phyloP scores from a whole-genome alignment of 805 yeast genomes.

The Saturnispora bothae region DNA sequence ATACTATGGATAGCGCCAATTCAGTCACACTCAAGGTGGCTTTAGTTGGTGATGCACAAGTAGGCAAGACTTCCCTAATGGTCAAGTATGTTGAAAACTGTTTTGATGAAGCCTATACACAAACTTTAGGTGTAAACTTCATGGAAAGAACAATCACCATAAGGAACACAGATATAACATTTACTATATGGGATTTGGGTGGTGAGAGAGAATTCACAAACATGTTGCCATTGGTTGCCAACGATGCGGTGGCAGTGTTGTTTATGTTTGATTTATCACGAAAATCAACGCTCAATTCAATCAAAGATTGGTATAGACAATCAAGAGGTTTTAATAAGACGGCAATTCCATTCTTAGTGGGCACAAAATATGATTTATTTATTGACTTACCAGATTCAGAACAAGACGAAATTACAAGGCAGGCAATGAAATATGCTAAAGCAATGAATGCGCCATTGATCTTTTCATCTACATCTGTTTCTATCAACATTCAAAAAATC shows the following conservation, averaged over 20 bases:
- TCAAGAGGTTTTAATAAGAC: constrained; percentile 82
- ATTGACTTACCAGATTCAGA: constrained; percentile 69
- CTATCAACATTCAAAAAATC: constrained; percentile 87
- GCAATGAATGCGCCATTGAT: constrained; percentile 81
- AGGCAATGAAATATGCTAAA: constrained; percentile 73
- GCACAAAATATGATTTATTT: constrained; percentile 87
- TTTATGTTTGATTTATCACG: constrained; percentile 87
- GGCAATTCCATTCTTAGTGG: constrained; percentile 84
- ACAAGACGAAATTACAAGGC: constrained; percentile 73
- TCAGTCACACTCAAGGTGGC: constrained; percentile 75
- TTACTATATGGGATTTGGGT: constrained; percentile 92
- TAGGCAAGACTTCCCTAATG: constrained; percentile 94
- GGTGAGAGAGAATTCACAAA: constrained; percentile 92
- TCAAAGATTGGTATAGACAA: constrained; percentile 91
- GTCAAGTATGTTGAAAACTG: constrained; percentile 94
- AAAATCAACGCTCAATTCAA: constrained; percentile 73
- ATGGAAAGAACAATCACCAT: constrained; percentile 84
- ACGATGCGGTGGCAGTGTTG: constrained; percentile 84
- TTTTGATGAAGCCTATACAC: constrained; percentile 85
- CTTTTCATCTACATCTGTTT: constrained; percentile 85
- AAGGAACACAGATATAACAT: constrained; percentile 78
- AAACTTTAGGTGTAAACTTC: constrained; percentile 90
- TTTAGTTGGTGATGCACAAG: constrained; percentile 88
- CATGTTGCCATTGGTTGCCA: constrained; percentile 87
- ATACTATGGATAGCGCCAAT: constrained; percentile 19